Evolutionary conservation across 2,329 filamentous ascomycete species (phyloP), one percentile per base, ranked within the genome.

Genomic region (Gliomastix tumulicola): DNA sequence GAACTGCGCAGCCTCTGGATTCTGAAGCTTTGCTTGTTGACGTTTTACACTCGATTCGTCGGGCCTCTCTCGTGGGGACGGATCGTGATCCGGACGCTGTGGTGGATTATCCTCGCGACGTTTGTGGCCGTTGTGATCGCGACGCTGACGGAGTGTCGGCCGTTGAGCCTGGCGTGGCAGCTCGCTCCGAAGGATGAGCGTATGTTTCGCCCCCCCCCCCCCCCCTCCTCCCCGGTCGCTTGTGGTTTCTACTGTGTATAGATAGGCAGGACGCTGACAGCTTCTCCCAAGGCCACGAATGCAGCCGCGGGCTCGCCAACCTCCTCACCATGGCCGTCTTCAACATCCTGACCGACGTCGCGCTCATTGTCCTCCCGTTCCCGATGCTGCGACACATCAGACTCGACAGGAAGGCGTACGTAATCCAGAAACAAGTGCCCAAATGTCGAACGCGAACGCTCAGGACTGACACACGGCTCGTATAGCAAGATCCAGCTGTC

Each of bases 11-110:
- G 53, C 35, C 20, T 56, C 8, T 56, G 53, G 53, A 48, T 39
- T 4, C 44, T 56, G 20, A 56, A 56, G 46, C 32, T 56, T 7
- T 51, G 49, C 28, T 21, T 56, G 16, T 39, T 56, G 25, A 44
- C 45, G 19, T 56, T 56, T 34, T 56, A 56, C 38, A 49, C 52
- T 1, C 53, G 53, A 16, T 56, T 56, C 32, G 44, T 56, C 19
- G 34, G 52, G 33, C 21, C 40, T 10, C 40, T 47, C 12, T 34
- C 39, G 7, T 48, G 45, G 42, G 53, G 53, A 11, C 47, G 46
- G 18, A 5, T 34, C 7, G 50, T 44, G 17, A 44, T 43, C 2
- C 37, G 38, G 7, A 39, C 39, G 5, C 37, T 54, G 1, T 53
- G 52, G 48, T 47, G 39, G 40, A 46, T 53, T 20, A 50, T 56